Evolutionary conservation across 495 filamentous ascomycete species (phyloP), one percentile per base, ranked within the genome.

Genomic region (Xeromyces bisporus): DNA sequence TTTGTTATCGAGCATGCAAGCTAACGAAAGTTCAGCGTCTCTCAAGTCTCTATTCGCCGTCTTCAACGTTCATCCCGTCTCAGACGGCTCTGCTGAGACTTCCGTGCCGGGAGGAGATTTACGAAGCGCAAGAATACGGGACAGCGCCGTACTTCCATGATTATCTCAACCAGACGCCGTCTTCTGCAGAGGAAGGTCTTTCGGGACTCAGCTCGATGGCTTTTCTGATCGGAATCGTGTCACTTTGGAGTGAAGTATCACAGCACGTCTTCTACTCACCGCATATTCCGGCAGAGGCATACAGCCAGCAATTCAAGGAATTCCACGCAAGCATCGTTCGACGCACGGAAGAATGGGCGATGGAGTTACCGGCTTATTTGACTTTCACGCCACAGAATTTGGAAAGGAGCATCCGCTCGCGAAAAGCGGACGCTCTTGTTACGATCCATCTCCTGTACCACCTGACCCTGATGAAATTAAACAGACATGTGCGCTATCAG

Each of bases 211-310:
- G 69, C 21, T 42, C 62, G 3, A 73, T 78, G 66, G 71, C 66
- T 1, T 69, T 69, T 36, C 42, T 77, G 18, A 62, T 73, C 17
- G 57, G 73, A 18, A 57, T 80, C 12, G 55, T 71, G 15, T 60
- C 69, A 2, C 63, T 79, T 13, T 80, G 67, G 71, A 67, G 69
- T 1, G 69, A 80, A 18, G 65, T 77, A 2, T 68, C 69, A 40
- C 53, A 65, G 5, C 57, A 69, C 30, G 63, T 67, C 17, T 69
- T 70, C 43, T 62, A 71, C 20, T 36, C 64, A 15, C 51, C 66
- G 1, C 55, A 76, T 33, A 59, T 65, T 15, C 55, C 60, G 4
- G 37, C 52, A 5, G 43, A 54, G 6, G 39, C 50, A 11, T 70
- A 69, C 36, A 39, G 39, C 24, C 44, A 40, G 29, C 43, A 44